Base-by-base conservation (phyloP, 352 stramenopile genomes). In the Globisporangium radiosum region DNA sequence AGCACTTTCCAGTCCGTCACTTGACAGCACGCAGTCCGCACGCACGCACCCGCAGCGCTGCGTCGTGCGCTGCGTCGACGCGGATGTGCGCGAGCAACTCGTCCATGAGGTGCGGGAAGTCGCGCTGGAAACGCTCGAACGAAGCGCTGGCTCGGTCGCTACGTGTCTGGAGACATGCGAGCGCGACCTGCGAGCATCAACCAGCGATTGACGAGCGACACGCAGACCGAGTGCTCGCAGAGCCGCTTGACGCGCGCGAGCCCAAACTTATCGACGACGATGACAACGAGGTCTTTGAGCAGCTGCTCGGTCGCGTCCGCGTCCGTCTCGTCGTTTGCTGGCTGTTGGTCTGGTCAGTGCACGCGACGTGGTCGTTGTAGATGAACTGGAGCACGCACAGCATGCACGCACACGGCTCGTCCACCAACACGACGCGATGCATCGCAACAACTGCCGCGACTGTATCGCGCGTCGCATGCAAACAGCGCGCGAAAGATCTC, bases 221-320 rank as follows among this genome's bases (percentile, higher is more conserved):
- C 62, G 6, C 19, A 14, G 5, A 89, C 59, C 8, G 71, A 55
- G 60, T 84, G 73, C 40, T 92, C 83, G 40, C 71, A 85, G 1
- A 87, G 58, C 13, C 75, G 72, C 68, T 90, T 91, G 65, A 90
- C 78, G 10, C 79, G 76, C n/a, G 70, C 65, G 25, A 90, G 70
- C 15, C 75, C 72, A 56, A 85, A 91, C 60, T 86, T 88, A 63
- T 93, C 74, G 1, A 77, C 81, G 0, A 74, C 76, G n/a, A 87
- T 65, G 19, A 25, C 19, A 25, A 25, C 19, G 8, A 93, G 64
- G 37, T 89, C 79, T 58, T 93, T 75, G n/a, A 93, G 65, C 7
- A 91, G 42, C n/a, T 76, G 60, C 25, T 84, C 72, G 0, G 58
- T 66, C 4, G 56, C 57, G 3, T 65, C 66, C 5, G 17, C 33